These are phyloP conservation scores for Bimuria novae-zelandiae DNA, from an alignment of 2,329 filamentous ascomycete genomes.

Conservation along the genomic window DNA sequence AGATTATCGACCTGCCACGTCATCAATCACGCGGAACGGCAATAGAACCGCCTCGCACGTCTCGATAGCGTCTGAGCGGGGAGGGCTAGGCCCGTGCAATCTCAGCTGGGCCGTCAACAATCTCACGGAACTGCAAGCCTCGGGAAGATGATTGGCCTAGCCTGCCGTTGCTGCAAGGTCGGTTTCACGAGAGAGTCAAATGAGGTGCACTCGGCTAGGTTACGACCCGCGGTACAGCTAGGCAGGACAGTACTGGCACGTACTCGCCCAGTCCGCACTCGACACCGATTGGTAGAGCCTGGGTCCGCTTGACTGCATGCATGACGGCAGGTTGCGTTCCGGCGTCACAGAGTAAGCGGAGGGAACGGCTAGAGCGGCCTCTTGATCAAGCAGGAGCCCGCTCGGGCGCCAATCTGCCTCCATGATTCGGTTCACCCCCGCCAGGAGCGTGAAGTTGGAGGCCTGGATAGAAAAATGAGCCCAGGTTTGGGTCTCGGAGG, in stretches of 20 bases:
- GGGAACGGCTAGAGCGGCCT: slow-evolving; percentile 9
- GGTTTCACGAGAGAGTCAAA: slow-evolving; percentile 13
- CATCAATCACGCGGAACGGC: neutral
- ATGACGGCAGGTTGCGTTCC: slow-evolving; percentile 17
- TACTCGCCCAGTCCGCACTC: slow-evolving; percentile 13
- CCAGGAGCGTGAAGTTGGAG: slow-evolving; percentile 10
- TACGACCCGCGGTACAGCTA: slow-evolving; percentile 10
- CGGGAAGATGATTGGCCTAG: slow-evolving; percentile 1
- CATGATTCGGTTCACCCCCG: neutral
- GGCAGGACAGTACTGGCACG: slow-evolving; percentile 5
- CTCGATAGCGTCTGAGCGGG: neutral
- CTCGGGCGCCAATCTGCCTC: slow-evolving; percentile 15
- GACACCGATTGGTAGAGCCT: slow-evolving; percentile 11
- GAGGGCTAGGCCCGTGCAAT: neutral
- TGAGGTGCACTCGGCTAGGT: slow-evolving; percentile 12
- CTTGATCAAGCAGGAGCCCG: slow-evolving; percentile 10
- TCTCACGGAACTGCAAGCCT: neutral
- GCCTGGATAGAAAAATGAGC: slow-evolving; percentile 8
- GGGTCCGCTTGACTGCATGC: slow-evolving; percentile 14
- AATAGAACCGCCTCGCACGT: neutral
- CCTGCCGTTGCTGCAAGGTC: neutral
- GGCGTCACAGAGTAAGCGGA: slow-evolving; percentile 11
- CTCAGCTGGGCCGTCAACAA: neutral
- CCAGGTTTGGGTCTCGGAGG: slow-evolving; percentile 15
- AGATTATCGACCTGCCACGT: neutral